phyloP scores from a whole-genome alignment of 2,329 filamentous ascomycete species.

The Scytalidium sp. region DNA sequence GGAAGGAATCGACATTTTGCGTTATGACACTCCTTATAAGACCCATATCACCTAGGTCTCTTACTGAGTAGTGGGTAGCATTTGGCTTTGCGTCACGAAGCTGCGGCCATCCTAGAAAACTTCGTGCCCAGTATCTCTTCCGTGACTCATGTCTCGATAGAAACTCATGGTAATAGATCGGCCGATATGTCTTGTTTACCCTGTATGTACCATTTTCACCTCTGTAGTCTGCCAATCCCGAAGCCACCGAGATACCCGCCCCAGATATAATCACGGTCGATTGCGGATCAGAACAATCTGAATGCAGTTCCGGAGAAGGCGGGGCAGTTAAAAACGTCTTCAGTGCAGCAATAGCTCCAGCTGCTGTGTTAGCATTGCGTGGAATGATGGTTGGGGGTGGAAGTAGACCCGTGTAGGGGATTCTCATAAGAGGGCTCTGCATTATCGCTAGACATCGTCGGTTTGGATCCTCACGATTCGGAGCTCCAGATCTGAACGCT shows the following conservation, averaged over 20 bases:
- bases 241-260: constrained; percentile 90
- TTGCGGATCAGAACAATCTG: constrained; percentile 34
- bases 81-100: constrained; percentile 79
- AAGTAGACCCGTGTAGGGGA: constrained; percentile 85
- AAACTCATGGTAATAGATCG: constrained; percentile 94
- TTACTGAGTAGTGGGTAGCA: constrained; percentile 72
- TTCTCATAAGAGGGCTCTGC: constrained; percentile 75
- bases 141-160: constrained; percentile 74
- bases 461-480: background rate
- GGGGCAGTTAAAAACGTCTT: constrained; percentile 69
- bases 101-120: constrained; percentile 88
- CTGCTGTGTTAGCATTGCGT: constrained; percentile 62
- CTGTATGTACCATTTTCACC: constrained; percentile 89
- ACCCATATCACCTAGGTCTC: constrained; percentile 68
- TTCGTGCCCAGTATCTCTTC: constrained; percentile 94
- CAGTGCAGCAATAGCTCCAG: constrained; percentile 75
- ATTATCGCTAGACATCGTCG: constrained; percentile 35
- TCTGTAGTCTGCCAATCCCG: constrained; percentile 88
- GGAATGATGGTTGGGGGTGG: constrained; percentile 75
- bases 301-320: constrained; percentile 43
- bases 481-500: too few relatives aligned
- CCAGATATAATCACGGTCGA: constrained; percentile 67
- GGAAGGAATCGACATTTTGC: constrained; percentile 97
- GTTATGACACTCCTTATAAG: constrained; percentile 77
- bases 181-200: constrained; percentile 83